These are phyloP conservation scores for Penicillium sp. DNA, from an alignment of 2,329 filamentous ascomycete genomes.

Conservation along the genomic window DNA sequence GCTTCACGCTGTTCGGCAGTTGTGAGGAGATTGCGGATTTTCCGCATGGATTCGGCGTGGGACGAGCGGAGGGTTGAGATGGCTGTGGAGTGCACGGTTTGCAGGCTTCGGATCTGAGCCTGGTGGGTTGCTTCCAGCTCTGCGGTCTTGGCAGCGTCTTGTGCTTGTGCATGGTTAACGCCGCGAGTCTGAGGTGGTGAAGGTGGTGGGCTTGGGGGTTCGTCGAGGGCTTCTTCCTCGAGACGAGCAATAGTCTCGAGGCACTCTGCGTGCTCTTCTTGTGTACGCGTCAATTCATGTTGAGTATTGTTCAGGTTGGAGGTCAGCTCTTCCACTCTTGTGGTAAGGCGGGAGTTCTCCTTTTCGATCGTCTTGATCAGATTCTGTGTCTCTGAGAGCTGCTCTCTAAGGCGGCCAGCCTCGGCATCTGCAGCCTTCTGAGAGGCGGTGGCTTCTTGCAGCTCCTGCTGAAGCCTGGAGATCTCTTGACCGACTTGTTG, in stretches of 20 bases:
- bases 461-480: constrained; percentile 37
- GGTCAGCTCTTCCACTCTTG: constrained; percentile 44
- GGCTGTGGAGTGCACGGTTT: constrained; percentile 45
- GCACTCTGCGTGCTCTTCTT: constrained; percentile 41
- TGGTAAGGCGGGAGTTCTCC: constrained; percentile 47
- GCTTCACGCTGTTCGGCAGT: constrained; percentile 45
- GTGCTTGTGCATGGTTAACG: constrained; percentile 11
- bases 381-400: constrained; percentile 44
- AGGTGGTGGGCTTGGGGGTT: constrained; percentile 41
- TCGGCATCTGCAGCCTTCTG: constrained; percentile 44
- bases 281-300: constrained; percentile 38
- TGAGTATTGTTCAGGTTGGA: constrained; percentile 41
- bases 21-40: constrained; percentile 43
- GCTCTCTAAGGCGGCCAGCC: constrained; percentile 43
- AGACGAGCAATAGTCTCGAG: constrained; percentile 40
- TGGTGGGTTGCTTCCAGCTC: constrained; percentile 42
- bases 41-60: constrained; percentile 45
- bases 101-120: constrained; percentile 44
- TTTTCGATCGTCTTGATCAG: constrained; percentile 47
- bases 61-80: constrained; percentile 46
- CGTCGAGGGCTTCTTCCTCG: constrained; percentile 34
- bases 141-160: constrained; percentile 20
- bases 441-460: constrained; percentile 36
- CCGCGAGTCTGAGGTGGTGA: constrained; percentile 34
- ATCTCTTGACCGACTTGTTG: constrained; percentile 38